These are phyloP conservation scores for Diplodia mutila DNA, from an alignment of 2,329 filamentous ascomycete genomes.

Conservation along the genomic window DNA sequence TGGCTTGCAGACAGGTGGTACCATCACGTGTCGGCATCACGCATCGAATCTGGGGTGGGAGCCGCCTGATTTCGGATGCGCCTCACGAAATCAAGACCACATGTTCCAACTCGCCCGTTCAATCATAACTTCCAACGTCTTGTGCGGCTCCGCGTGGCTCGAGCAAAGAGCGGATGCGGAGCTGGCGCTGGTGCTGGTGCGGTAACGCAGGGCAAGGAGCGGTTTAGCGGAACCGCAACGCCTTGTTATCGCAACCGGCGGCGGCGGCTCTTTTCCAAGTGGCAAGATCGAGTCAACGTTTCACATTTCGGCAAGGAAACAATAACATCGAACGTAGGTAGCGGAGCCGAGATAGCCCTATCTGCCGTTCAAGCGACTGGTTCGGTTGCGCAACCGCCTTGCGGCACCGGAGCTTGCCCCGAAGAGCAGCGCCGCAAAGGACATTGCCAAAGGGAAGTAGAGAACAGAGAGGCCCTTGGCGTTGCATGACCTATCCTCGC, in stretches of 20 bases:
- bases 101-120: neutral
- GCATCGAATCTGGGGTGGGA: neutral
- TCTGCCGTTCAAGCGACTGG: neutral
- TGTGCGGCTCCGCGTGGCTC: neutral
- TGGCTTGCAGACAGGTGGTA: no score
- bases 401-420: neutral
- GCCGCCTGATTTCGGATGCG: neutral
- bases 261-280: neutral
- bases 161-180: neutral
- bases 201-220: neutral
- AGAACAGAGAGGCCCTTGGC: no score
- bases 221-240: neutral
- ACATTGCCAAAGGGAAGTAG: neutral
- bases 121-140: neutral
- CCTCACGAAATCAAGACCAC: neutral
- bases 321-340: neutral
- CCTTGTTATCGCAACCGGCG: neutral
- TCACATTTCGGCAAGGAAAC: neutral
- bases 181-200: neutral
- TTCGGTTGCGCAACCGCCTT: neutral
- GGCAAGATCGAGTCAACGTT: neutral
- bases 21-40: neutral
- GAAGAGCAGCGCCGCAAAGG: neutral
- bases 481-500: no score
- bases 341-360: neutral